Conservation (phyloP, 176 grass and related monocot species). For the Chrysopogon serrulatus region DNA sequence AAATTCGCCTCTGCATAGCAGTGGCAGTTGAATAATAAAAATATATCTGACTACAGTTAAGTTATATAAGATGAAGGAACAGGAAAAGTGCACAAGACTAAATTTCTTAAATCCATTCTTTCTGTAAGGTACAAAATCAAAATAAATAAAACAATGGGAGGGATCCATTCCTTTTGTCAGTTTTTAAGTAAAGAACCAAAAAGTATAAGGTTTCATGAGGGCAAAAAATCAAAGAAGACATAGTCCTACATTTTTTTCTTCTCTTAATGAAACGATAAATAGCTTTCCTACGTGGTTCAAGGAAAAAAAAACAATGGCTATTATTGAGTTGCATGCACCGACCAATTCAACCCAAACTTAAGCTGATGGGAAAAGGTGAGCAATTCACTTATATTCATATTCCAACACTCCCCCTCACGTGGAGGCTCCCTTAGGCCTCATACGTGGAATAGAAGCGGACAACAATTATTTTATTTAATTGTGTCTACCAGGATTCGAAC, state of each 20-base stretch:
- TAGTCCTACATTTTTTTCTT: not conserved
- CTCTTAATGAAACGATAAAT: not conserved
- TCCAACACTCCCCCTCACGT: no score
- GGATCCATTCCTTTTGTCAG: not conserved
- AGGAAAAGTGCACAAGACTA: not conserved
- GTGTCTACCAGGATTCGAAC: no score
- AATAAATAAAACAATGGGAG: not conserved
- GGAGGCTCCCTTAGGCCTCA: no score
- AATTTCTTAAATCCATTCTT: not conserved
- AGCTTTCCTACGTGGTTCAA: not conserved
- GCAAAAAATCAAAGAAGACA: not conserved
- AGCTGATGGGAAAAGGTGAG: no score
- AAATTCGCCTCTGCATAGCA: slow-evolving; percentile 76
- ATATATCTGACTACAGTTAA: not conserved
- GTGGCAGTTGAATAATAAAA: not conserved
- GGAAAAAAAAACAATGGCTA: no score
- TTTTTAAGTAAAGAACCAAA: not conserved
- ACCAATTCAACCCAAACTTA: no score
- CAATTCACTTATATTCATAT: no score
- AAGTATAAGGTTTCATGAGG: not conserved
- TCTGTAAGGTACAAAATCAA: not conserved
- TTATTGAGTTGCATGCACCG: no score
- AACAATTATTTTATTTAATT: no score
- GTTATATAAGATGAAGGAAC: not conserved
- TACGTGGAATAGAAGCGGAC: no score